Evolutionary conservation across 306 rosid genomes (phyloP), one percentile per base, ranked within the genome.

Genomic region (Quercus bicolor): DNA sequence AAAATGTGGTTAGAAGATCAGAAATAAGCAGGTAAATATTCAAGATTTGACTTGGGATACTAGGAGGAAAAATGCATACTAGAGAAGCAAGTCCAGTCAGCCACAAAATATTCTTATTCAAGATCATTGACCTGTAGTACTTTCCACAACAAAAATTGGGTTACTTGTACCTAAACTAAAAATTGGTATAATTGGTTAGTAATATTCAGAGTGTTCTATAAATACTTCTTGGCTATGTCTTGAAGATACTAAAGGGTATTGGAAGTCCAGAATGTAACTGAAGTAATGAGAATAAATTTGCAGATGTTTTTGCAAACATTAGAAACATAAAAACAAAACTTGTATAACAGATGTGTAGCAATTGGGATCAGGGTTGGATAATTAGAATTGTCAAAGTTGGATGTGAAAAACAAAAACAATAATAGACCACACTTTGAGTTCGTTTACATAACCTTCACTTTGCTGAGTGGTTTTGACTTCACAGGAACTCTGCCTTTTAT

Each of bases 361-460:
- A 59, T 24, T 59, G 33, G 19, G 33, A 59, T 12, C 14, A 24
- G 66, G 31, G 16, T 59, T 59, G 29, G 16, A 11, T 59, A 59
- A 21, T 9, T 23, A 59, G 23, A n/a, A 43, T 26, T 1, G 26
- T 6, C 72, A 70, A 37, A 40, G 52, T 14, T 19, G 10, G 33
- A 70, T 34, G 59, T 3, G 53, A 78, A 12, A 74, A 5, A 74
- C 16, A 59, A 21, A 59, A 59, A 59, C 26, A 28, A 12, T 23
- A 59, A 23, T 23, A 21, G 66, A 59, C 33, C 5, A 59, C 66
- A 23, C 24, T 59, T 59, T 23, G 66, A 59, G 66, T 59, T 59
- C 66, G 24, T 59, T 40, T 70, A 78, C 34, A 37, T 45, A 43
- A 71, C 77, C 82, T 60, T 78, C 82, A 48, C 51, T 8, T 71